Evolutionary conservation across 1,139 yeast genomes (phyloP).

Genomic region (Diutina siamensis): DNA sequence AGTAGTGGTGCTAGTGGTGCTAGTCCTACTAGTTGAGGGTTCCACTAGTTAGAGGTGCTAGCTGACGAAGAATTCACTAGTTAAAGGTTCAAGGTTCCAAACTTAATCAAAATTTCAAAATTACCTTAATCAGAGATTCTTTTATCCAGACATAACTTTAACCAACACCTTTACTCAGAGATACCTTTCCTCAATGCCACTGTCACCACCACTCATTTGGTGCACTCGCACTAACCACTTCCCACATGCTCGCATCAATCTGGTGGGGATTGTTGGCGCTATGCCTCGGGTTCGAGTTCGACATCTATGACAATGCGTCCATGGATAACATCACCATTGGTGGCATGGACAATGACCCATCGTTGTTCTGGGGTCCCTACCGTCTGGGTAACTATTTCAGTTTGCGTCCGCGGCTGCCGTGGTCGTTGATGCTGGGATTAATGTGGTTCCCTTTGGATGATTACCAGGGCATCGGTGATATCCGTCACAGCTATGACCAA

Average conservation of each 20-base stretch:
- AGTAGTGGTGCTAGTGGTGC: too few relatives aligned
- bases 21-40: too few relatives aligned
- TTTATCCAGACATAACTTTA: too few relatives aligned
- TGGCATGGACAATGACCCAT: background rate
- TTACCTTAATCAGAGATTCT: too few relatives aligned
- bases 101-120: too few relatives aligned
- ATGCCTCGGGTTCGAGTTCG: background rate
- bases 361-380: slow-evolving; percentile 79
- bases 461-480: slow-evolving; percentile 40
- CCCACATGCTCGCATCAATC: background rate
- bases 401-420: slow-evolving; percentile 67
- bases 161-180: too few relatives aligned
- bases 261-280: background rate
- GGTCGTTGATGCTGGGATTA: slow-evolving; percentile 67
- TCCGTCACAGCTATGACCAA: slow-evolving; percentile 79
- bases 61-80: too few relatives aligned
- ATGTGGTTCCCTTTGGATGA: slow-evolving; percentile 79
- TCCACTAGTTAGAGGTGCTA: too few relatives aligned
- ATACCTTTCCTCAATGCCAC: too few relatives aligned
- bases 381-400: slow-evolving; percentile 83
- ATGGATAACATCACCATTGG: background rate
- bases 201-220: background rate
- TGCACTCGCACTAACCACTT: background rate
- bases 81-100: too few relatives aligned
- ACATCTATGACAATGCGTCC: background rate